Evolutionary conservation across 2,329 filamentous ascomycete genomes (phyloP).

Genomic region (Trichoderma cornu-damae): DNA sequence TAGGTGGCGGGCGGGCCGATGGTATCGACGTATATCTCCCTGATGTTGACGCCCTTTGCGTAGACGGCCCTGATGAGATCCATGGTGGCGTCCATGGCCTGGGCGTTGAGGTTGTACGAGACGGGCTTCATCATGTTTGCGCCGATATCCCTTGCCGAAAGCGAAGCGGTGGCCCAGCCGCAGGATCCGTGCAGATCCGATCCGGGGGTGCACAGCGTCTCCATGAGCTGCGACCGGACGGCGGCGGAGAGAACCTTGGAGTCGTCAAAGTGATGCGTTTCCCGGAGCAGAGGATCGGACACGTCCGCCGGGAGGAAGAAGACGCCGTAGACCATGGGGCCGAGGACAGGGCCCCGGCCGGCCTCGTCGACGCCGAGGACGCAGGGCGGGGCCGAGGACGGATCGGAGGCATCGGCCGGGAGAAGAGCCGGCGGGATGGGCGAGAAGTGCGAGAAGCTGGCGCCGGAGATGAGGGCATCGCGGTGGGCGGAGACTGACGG

Average conservation of each 20-base stretch:
- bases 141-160: conserved; percentile 79
- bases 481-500: conserved; percentile 66
- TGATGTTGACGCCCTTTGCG: conserved; percentile 71
- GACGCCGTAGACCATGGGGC: conserved; percentile 67
- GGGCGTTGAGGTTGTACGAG: conserved; percentile 87
- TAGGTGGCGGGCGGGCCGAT: conserved; percentile 79
- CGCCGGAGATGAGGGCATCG: conserved; percentile 54
- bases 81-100: conserved; percentile 89
- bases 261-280: conserved; percentile 85
- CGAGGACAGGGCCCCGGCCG: conserved; percentile 87
- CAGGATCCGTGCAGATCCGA: conserved; percentile 50
- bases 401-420: conserved; percentile 34
- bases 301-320: conserved; percentile 70
- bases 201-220: conserved; percentile 61
- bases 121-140: conserved; percentile 68
- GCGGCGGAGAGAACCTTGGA: conserved; percentile 82
- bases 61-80: conserved; percentile 74
- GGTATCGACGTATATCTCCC: conserved; percentile 92
- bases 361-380: conserved; percentile 90
- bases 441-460: conserved; percentile 68
- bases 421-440: conserved; percentile 59
- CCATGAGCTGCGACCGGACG: conserved; percentile 69
- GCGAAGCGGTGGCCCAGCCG: conserved; percentile 76
- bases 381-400: conserved; percentile 44
- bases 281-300: conserved; percentile 67